Evolutionary conservation across 495 filamentous ascomycete genomes (phyloP).

Genomic region (Parachaetomium inaequale): DNA sequence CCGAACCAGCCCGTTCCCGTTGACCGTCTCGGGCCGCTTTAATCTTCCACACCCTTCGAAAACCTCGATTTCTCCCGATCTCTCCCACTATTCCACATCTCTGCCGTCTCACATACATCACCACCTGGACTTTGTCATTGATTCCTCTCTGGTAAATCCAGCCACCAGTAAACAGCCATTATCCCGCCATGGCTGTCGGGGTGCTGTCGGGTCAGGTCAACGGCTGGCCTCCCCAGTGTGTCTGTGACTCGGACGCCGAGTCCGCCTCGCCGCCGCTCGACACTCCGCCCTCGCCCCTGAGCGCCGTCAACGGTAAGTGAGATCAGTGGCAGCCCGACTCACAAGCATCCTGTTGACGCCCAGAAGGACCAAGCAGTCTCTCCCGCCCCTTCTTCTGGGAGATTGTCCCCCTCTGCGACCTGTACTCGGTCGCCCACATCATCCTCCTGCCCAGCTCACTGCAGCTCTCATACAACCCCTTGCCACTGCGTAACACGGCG

Average conservation of each 20-base stretch:
- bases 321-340: too few relatives aligned
- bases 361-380: not conserved
- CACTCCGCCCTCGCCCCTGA: not conserved
- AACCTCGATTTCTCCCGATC: too few relatives aligned
- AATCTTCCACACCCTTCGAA: too few relatives aligned
- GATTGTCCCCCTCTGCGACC: conserved; percentile 18
- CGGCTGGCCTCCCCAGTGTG: not conserved
- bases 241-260: not conserved
- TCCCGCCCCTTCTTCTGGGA: conserved; percentile 25
- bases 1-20: too few relatives aligned
- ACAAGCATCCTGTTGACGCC: not conserved
- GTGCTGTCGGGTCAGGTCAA: conserved; percentile 6
- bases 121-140: too few relatives aligned
- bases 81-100: too few relatives aligned
- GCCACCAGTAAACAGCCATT: not conserved
- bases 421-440: conserved; percentile 24
- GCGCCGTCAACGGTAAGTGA: conserved; percentile 3
- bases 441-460: conserved; percentile 20
- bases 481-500: not conserved
- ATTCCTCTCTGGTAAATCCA: too few relatives aligned
- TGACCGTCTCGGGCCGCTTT: too few relatives aligned
- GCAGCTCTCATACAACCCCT: not conserved
- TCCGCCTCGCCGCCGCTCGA: not conserved
- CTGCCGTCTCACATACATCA: too few relatives aligned
- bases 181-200: conserved; percentile 5